These are phyloP conservation scores for Penicillium palitans DNA, from an alignment of 2,329 filamentous ascomycete species.

Conservation along the genomic window DNA sequence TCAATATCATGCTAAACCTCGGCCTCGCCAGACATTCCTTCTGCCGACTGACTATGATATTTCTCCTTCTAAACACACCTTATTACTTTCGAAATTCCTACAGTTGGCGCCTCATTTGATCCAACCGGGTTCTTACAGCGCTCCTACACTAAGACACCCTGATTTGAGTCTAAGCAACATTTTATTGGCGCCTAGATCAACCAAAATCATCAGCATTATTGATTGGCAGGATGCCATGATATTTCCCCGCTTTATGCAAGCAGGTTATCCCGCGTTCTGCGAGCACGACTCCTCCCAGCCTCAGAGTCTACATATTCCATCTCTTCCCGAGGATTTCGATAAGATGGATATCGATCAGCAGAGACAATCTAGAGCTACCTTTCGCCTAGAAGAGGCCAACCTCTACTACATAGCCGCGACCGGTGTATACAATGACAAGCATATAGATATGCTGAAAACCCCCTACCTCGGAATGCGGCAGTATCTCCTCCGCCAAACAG, in stretches of 20 bases:
- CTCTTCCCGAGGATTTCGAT: slow-evolving; percentile 29
- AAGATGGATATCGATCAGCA: slow-evolving; percentile 24
- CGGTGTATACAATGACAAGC: slow-evolving; percentile 24
- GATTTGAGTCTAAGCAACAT: slow-evolving; percentile 32
- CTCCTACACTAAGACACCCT: slow-evolving; percentile 29
- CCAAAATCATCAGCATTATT: slow-evolving; percentile 29
- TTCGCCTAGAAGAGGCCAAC: slow-evolving; percentile 24
- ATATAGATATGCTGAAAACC: slow-evolving; percentile 24
- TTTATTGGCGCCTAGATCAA: slow-evolving; percentile 26
- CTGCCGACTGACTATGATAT: slow-evolving; percentile 28
- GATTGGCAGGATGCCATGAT: slow-evolving; percentile 32
- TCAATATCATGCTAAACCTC: slow-evolving; percentile 25
- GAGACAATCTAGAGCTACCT: slow-evolving; percentile 18
- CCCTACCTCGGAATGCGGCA: slow-evolving; percentile 28
- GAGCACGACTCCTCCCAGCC: slow-evolving; percentile 26
- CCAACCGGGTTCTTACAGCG: slow-evolving; percentile 12
- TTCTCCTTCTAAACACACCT: slow-evolving; percentile 24
- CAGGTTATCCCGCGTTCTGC: slow-evolving; percentile 30
- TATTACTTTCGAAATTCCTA: slow-evolving; percentile 28
- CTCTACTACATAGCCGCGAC: slow-evolving; percentile 34
- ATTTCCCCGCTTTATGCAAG: slow-evolving; percentile 29
- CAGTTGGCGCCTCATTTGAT: slow-evolving; percentile 24
- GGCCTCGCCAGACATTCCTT: slow-evolving; percentile 30
- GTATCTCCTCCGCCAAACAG: slow-evolving; percentile 30
- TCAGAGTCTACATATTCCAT: slow-evolving; percentile 27